These are phyloP conservation scores for Paramyrothecium sp. DNA, from an alignment of 2,329 filamentous ascomycete genomes.

Conservation along the genomic window DNA sequence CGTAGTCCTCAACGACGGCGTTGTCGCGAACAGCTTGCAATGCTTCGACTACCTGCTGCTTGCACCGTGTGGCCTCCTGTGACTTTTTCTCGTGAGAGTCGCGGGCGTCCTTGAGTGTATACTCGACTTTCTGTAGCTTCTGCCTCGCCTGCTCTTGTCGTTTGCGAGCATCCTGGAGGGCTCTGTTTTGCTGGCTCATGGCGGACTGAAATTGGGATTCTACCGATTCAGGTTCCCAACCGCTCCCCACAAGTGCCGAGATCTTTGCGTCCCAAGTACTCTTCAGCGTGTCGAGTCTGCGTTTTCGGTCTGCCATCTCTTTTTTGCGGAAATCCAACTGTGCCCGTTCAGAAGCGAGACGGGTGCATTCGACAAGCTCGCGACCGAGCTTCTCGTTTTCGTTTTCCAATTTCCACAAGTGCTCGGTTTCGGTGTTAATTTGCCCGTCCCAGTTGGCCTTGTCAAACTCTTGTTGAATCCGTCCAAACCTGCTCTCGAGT, in stretches of 20 bases:
- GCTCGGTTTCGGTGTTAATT: slow-evolving; percentile 63
- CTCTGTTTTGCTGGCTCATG: slow-evolving; percentile 54
- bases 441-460: slow-evolving; percentile 68
- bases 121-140: slow-evolving; percentile 75
- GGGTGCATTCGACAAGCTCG: slow-evolving; percentile 83
- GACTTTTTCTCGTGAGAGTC: slow-evolving; percentile 64
- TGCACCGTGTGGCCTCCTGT: slow-evolving; percentile 60
- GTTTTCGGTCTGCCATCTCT: slow-evolving; percentile 70
- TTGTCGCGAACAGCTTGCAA: slow-evolving; percentile 43
- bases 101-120: slow-evolving; percentile 63
- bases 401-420: slow-evolving; percentile 68
- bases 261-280: slow-evolving; percentile 74
- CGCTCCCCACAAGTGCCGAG: slow-evolving; percentile 56
- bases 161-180: slow-evolving; percentile 64
- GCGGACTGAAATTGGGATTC: slow-evolving; percentile 68
- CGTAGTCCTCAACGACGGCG: slow-evolving; percentile 52
- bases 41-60: slow-evolving; percentile 52
- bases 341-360: slow-evolving; percentile 77
- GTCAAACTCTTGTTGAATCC: slow-evolving; percentile 62
- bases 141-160: slow-evolving; percentile 69
- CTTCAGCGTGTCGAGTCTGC: slow-evolving; percentile 74
- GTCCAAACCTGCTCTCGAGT: slow-evolving; percentile 59
- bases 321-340: slow-evolving; percentile 81
- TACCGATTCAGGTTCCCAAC: slow-evolving; percentile 69
- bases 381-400: slow-evolving; percentile 69